Base-by-base conservation (phyloP, 2,329 filamentous ascomycete species). In the Claviceps citrina region DNA sequence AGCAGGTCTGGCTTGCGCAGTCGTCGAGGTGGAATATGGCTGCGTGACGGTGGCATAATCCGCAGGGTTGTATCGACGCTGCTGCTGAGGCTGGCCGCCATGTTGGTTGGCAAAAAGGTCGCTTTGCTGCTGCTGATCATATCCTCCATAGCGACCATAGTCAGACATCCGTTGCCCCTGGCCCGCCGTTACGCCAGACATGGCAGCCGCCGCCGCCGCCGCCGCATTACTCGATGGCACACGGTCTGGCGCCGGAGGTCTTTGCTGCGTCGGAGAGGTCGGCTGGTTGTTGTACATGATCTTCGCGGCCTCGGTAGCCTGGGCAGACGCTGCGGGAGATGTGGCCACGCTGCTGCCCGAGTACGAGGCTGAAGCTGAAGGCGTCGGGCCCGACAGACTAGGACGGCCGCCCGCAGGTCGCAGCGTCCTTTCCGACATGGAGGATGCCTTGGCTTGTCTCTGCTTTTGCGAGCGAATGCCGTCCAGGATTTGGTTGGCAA, bases 401-500 rank as follows among this genome's bases (percentile, higher is more conserved):
- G 59, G 60, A 50, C 69, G 73, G 41, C 58, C 63, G 40, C 62
- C 49, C 37, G 58, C 51, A 22, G 71, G 65, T 40, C 84, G 71
- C 44, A 89, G 63, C 3, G 80, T 85, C 52, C 73, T 72, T 37
- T 76, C 75, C 44, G 70, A 73, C 59, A 89, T 66, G 33, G 63
- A 72, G 1, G 67, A 62, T 0, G 61, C 63, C 57, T 76, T 73
- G 39, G 68, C 67, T 61, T 81, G 69, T 37, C 67, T 62, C 43
- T 78, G 76, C 63, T 87, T 93, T 44, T 82, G 79, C 37, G 77
- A 78, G 54, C 84, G 76, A 50, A 95, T 83, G 37, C 87, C 84
- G 47, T 86, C 81, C 40, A 96, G 62, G 48, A 98, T 95, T 55
- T 93, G 78, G 59, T 95, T 96, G 32, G 91, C 91, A 28, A 84